Evolutionary conservation across 2,329 filamentous ascomycete species (phyloP).

Genomic region (Fusarium sterilihyphosum): DNA sequence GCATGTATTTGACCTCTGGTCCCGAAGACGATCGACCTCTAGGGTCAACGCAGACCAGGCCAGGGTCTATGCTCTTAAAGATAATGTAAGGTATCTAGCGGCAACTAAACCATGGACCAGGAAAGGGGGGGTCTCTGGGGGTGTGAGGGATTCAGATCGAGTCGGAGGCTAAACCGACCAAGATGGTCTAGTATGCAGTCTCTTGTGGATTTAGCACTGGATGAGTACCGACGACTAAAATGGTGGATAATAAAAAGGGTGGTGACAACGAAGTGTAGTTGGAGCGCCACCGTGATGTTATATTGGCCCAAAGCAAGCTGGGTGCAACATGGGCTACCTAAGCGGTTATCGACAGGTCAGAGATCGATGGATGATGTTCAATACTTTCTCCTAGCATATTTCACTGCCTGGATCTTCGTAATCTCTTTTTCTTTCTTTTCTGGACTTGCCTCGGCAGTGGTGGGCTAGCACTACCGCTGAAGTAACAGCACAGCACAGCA

Average conservation of each 20-base stretch:
- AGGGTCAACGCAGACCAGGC: slow-evolving; percentile 37
- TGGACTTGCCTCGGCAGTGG: slow-evolving; percentile 1
- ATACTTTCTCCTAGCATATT: not conserved
- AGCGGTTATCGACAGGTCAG: slow-evolving; percentile 35
- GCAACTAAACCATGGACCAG: slow-evolving; percentile 40
- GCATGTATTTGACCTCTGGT: slow-evolving; percentile 41
- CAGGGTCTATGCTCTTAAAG: slow-evolving; percentile 38
- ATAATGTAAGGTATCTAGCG: slow-evolving; percentile 39
- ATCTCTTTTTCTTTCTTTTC: slow-evolving; percentile 14
- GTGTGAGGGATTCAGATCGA: slow-evolving; percentile 31
- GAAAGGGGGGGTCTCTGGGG: slow-evolving; percentile 31
- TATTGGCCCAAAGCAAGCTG: slow-evolving; percentile 35
- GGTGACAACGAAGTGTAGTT: slow-evolving; percentile 36
- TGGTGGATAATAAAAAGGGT: slow-evolving; percentile 37
- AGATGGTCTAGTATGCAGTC: slow-evolving; percentile 27
- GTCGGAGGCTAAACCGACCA: slow-evolving; percentile 36
- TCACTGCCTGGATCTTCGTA: not conserved
- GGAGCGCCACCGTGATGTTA: slow-evolving; percentile 40
- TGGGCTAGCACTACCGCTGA: slow-evolving; percentile 15
- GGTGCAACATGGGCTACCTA: slow-evolving; percentile 26
- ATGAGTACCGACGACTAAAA: slow-evolving; percentile 41
- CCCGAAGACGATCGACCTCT: slow-evolving; percentile 40
- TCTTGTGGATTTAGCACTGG: slow-evolving; percentile 35
- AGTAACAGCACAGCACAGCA: slow-evolving; percentile 8
- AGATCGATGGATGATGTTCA: slow-evolving; percentile 24